Base-by-base conservation (phyloP, 352 stramenopile species). In the Phytopythium vexans region DNA sequence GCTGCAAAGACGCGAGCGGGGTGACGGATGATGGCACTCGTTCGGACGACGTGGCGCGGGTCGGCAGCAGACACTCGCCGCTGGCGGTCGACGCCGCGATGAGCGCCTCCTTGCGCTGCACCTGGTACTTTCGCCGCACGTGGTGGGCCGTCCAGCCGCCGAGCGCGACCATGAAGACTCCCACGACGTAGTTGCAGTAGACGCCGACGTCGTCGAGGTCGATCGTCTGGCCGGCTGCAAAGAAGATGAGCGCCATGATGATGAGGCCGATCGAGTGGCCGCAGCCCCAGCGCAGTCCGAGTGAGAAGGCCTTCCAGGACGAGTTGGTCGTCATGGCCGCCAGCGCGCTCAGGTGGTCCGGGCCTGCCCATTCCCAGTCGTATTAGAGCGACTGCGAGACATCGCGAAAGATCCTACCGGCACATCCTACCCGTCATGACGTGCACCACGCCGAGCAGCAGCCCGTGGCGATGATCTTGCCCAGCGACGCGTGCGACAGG, bases 231-330 rank as follows among this genome's bases (percentile, higher is more conserved):
- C 66, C 78, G 31, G 57, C 66, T 8, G 70, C 90, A 73, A 81
- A 96, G 72, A 82, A 96, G 60, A 81, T 82, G 46, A 79, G 64
- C 53, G 68, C 92, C 83, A 93, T 91, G 60, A 91, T 52, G 47
- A 98, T 51, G 27, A 98, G 71, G 1, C 92, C 92, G 21, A 92
- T 83, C 12, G 74, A 92, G 67, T 98, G 91, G 33, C 92, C 90
- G 34, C 90, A 78, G 14, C 92, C 92, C 90, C 90, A 98, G 68
- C 86, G 83, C 15, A 97, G 69, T 10, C 89, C 89, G 3, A 97
- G 72, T 12, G 72, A 65, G 59, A 97, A 97, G 1, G 86, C 79
- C 21, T 70, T 67, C 64, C 72, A 91, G n/a, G 79, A 94, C 4
- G 75, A 88, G 38, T 70, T 82, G 6, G 84, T 82, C 21, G 77